Evolutionary conservation across 768 basidiomycete species (phyloP).

Genomic region (Rhizopogon rudus): DNA sequence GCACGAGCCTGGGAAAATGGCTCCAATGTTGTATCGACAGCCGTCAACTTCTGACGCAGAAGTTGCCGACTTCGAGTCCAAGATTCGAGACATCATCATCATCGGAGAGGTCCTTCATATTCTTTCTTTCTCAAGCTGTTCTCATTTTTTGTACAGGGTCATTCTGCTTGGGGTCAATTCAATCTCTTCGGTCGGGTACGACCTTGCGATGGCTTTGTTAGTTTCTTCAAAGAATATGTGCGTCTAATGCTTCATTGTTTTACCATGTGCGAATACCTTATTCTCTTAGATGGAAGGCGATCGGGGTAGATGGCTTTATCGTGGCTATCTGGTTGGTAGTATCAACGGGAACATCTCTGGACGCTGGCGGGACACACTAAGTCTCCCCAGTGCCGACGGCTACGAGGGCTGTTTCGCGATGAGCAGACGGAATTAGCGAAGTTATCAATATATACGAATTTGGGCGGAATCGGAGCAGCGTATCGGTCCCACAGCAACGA

Average conservation of each 20-base stretch:
- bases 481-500: background rate
- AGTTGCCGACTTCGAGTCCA: constrained; percentile 11
- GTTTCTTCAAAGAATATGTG: constrained; percentile 83
- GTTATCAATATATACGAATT: background rate
- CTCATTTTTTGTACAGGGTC: constrained; percentile 49
- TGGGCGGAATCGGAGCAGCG: background rate
- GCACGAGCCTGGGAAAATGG: constrained; percentile 33
- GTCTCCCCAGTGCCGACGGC: constrained; percentile 52
- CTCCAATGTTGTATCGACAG: constrained; percentile 24
- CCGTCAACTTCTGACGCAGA: constrained; percentile 18
- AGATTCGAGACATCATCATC: constrained; percentile 53
- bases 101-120: constrained; percentile 57
- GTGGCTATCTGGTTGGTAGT: constrained; percentile 76
- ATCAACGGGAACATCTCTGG: constrained; percentile 70
- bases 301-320: constrained; percentile 81
- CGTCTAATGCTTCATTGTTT: constrained; percentile 14
- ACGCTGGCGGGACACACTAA: constrained; percentile 83
- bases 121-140: background rate
- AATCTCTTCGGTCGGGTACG: constrained; percentile 75
- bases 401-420: constrained; percentile 87
- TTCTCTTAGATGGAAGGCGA: constrained; percentile 54
- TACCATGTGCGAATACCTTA: background rate
- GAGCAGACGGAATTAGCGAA: constrained; percentile 51
- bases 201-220: constrained; percentile 76
- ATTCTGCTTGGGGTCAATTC: constrained; percentile 91